Base-by-base conservation (phyloP, 345 rosid species). In the Cochlearia excelsa region DNA sequence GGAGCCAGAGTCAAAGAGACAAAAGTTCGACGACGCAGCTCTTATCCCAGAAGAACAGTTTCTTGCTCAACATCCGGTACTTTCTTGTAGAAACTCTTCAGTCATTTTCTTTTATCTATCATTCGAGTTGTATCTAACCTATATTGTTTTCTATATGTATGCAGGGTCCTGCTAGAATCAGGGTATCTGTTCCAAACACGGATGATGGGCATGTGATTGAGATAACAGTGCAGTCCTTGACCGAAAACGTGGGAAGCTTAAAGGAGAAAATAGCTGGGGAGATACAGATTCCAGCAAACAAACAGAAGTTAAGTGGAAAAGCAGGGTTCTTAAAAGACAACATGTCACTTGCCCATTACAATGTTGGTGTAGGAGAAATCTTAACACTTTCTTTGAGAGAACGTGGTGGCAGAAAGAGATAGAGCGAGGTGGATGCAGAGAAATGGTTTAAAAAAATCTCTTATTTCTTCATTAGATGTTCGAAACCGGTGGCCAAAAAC, bases 191-290 rank as follows among this genome's bases (percentile, higher is more conserved):
- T 55, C 96, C 96, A 29, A 88, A 81, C 42, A 46, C 57, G 27
- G 95, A 86, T 42, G 95, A 89, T 59, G 97, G 97, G 43, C 69
- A 67, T 67, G 69, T 77, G 52, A 67, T 89, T 76, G 95, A 82
- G 78, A 82, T 89, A 42, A 69, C 78, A 7, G 78, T 89, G 69
- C 92, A 84, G 74, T 69, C 95, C 0, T 54, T 86, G 43, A 84
- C 88, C 1, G 97, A 89, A 72, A 84, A 81, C 3, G 80, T 90
- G 51, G 81, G 82, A 60, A 89, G 95, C 74, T 77, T 89, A 79
- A 89, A 89, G 72, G 97, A 89, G 80, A 89, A 89, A 77, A 86
- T 89, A 60, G 95, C 95, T 0, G 97, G 89, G 65, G 89, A 82
- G 68, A 84, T 78, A 57, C 97, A 86, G 63, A 85, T 86, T 62